A percentile compares a stretch with the other conserved stretches of the same genome.
These are phyloP conservation scores for Hericium erinaceus DNA, from an alignment of 768 basidiomycete genomes.

Conservation along the genomic window DNA sequence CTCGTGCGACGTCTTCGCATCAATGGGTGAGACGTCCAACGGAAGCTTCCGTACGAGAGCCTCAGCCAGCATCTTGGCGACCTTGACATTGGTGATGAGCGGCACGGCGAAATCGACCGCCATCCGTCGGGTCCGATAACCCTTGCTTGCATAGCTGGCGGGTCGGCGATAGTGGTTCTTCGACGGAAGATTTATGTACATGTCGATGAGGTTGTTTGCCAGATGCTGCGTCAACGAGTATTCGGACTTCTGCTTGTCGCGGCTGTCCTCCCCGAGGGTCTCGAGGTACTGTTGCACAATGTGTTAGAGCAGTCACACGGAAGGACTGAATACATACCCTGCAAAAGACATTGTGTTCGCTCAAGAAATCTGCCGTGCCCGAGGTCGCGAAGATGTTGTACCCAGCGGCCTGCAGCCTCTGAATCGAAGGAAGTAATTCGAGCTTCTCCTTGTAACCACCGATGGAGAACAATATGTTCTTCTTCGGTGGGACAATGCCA, in stretches of 20 bases:
- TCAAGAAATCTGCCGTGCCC: conserved; percentile 95
- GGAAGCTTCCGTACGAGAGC: conserved; percentile 86
- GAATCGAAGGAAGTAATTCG: conserved; percentile 89
- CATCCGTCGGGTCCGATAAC: conserved; percentile 95
- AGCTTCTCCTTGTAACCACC: conserved; percentile 97
- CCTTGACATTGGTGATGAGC: conserved; percentile 97
- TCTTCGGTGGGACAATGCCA: conserved; percentile 89
- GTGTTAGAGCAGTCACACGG: not conserved
- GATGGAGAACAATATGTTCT: conserved; percentile 95
- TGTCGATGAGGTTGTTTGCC: conserved; percentile 94
- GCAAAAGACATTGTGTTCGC: conserved; percentile 49
- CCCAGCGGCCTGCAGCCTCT: conserved; percentile 88
- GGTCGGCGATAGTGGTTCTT: conserved; percentile 97
- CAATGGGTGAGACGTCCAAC: conserved; percentile 81
- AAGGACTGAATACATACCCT: not conserved
- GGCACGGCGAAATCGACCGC: conserved; percentile 98
- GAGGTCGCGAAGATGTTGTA: conserved; percentile 96
- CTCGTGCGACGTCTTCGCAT: conserved; percentile 89
- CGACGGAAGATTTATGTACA: conserved; percentile 99
- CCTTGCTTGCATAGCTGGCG: conserved; percentile 94
- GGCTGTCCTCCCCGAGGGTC: conserved; percentile 66
- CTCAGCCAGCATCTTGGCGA: conserved; percentile 92
- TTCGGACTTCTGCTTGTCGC: conserved; percentile 84
- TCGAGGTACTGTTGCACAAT: conserved; percentile 64
- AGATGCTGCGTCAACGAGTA: conserved; percentile 96